Evolutionary conservation across 2,329 filamentous ascomycete species (phyloP).

Genomic region (Botrytis elliptica): DNA sequence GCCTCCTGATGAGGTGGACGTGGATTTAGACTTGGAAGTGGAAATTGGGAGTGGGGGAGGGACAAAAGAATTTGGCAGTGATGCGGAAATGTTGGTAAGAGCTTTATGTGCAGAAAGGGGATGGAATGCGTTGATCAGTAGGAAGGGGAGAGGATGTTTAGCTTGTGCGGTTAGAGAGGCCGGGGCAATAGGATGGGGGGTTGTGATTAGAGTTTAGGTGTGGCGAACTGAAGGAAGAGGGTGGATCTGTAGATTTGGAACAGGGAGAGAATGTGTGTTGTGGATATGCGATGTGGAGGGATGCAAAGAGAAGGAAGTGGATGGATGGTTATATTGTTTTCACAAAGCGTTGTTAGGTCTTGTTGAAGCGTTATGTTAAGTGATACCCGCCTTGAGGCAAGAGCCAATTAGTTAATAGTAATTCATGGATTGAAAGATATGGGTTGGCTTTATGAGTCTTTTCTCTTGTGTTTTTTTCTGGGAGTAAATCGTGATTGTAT

Average conservation of each 20-base stretch:
- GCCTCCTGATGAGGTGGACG: conserved; percentile 1
- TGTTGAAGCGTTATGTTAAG: conserved; percentile 8
- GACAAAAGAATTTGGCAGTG: conserved; percentile 47
- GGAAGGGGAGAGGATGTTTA: conserved; percentile 66
- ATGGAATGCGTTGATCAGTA: conserved; percentile 70
- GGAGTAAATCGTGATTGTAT: background rate
- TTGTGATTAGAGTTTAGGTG: conserved; percentile 30
- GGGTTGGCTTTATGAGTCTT: background rate
- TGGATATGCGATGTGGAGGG: background rate
- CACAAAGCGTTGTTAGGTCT: background rate
- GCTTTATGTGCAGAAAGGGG: conserved; percentile 73
- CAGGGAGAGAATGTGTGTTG: background rate
- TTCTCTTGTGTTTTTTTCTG: background rate
- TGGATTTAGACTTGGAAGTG: too few species aligned
- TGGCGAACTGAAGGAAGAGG: background rate
- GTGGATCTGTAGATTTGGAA: background rate
- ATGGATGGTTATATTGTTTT: background rate
- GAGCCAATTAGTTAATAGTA: conserved; percentile 14
- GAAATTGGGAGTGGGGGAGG: background rate
- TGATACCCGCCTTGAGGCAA: conserved; percentile 18
- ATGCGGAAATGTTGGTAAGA: conserved; percentile 68
- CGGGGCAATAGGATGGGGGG: conserved; percentile 61
- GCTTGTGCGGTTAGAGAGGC: conserved; percentile 75
- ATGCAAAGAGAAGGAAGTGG: background rate
- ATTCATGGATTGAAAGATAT: background rate